These are phyloP conservation scores for Cephalotrichum gorgonifer DNA, from an alignment of 2,329 filamentous ascomycete species.

Conservation along the genomic window DNA sequence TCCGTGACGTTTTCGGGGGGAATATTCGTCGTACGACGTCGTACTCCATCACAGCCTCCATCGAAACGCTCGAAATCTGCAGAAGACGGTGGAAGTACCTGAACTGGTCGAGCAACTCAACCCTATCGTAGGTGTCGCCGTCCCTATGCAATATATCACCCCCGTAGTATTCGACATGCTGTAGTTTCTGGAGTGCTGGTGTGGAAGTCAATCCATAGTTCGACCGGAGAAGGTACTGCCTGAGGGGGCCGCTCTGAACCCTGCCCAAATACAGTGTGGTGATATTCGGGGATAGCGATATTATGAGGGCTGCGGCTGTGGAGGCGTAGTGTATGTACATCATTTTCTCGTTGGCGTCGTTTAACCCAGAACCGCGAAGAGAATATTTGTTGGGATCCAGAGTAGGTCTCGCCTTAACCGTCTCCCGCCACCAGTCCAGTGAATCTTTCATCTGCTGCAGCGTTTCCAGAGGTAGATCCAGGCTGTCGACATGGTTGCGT, in stretches of 20 bases:
- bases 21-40: slow-evolving; percentile 1
- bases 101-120: slow-evolving; percentile 5
- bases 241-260: not conserved
- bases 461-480: not conserved
- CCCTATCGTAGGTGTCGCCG: not conserved
- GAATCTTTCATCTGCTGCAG: not conserved
- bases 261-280: not conserved
- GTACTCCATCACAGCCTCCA: slow-evolving; percentile 8
- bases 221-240: slow-evolving; percentile 4
- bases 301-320: not conserved
- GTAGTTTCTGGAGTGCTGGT: slow-evolving; percentile 4
- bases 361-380: not conserved
- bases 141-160: not conserved
- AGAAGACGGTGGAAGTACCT: slow-evolving; percentile 9
- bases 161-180: not conserved
- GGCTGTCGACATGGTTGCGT: not conserved
- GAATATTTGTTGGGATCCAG: too few species aligned
- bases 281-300: slow-evolving; percentile 4
- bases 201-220: slow-evolving; percentile 6
- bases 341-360: not conserved
- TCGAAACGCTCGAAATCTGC: not conserved
- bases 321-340: not conserved
- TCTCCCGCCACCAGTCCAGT: not conserved
- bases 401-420: not conserved
- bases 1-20: slow-evolving; percentile 2